Evolutionary conservation across 2,329 filamentous ascomycete species (phyloP), one percentile per base, ranked within the genome.

Genomic region (Alternaria sp.): DNA sequence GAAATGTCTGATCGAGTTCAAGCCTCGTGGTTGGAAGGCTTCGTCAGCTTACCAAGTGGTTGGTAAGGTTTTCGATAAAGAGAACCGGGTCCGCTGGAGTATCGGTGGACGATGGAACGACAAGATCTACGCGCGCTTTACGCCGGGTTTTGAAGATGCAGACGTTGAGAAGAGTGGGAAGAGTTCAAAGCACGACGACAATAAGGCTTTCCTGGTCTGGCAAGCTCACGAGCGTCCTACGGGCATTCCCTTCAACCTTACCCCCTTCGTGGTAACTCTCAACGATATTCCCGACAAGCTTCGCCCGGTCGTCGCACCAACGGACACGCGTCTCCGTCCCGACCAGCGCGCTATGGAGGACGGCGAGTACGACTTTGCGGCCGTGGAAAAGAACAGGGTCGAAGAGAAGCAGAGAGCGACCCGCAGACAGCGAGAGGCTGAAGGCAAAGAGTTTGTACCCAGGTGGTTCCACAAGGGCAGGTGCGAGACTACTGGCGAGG

Each of bases 261-360:
- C 96, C 0, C 95, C 96, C 0, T 98, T 99, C 76, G 96, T 94
- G 14, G 87, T 99, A 62, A 97, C 94, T 0, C 90, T 99, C 68
- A 99, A 99, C 81, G 93, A 94, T 69, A 86, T 97, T 54, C 91
- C 95, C 58, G 92, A 97, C n/a, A 84, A 87, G n/a, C 85, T 99
- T 18, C 84, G 83, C 55, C 88, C 90, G 5, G 89, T 91, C 82
- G 83, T 99, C 15, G 92, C 96, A 41, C 96, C 96, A 1, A 99
- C 96, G 0, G 96, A 99, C 79, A 97, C 95, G 2, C 87, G 96
- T n/a, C 84, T 97, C 30, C 87, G 96, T 28, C 95, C 96, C 0
- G 96, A 99, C 80, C 96, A 99, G 83, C 87, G 96, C 11, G 96
- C 96, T 2, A 99, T 99, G 96, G 96, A 99, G 79, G 94, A 98